Conservation (phyloP, 768 basidiomycete genomes). For the Leucocoprinus sp. region DNA sequence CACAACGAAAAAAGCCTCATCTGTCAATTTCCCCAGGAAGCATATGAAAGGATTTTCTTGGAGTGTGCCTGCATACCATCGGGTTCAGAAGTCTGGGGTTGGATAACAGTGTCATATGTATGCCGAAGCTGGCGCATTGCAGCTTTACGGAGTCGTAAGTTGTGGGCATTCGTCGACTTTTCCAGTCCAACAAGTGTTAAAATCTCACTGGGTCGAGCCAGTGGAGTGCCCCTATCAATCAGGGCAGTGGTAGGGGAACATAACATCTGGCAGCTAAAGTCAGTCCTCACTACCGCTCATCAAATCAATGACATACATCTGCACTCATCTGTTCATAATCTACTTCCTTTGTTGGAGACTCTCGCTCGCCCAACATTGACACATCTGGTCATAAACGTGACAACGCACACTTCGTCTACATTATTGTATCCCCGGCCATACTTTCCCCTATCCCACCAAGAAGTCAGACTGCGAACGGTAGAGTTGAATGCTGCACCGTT, state of each 20-base stretch:
- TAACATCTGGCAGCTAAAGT: conserved; percentile 17
- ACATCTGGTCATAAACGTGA: conserved; percentile 26
- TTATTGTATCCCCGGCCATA: conserved; percentile 15
- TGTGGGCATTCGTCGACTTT: conserved; percentile 34
- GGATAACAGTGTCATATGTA: conserved; percentile 27
- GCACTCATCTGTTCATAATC: conserved; percentile 24
- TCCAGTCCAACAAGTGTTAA: conserved; percentile 25
- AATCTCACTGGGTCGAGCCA: conserved; percentile 25
- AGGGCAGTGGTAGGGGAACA: conserved; percentile 22
- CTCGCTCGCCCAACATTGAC: conserved; percentile 25
- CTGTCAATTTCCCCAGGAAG: conserved; percentile 21
- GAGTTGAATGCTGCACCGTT: conserved; percentile 30
- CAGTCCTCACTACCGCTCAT: conserved; percentile 26
- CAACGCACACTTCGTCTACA: neutral
- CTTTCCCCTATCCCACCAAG: conserved; percentile 22
- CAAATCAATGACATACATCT: conserved; percentile 28
- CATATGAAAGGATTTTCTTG: conserved; percentile 24
- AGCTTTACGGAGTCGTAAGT: conserved; percentile 22
- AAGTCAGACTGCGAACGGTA: conserved; percentile 24
- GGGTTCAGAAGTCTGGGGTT: conserved; percentile 22
- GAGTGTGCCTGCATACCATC: conserved; percentile 17
- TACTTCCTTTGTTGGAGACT: conserved; percentile 25
- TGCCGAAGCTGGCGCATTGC: conserved; percentile 29
- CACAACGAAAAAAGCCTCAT: conserved; percentile 3
- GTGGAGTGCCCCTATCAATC: conserved; percentile 25